A percentile compares a stretch with the other conserved stretches of the same genome.
Evolutionary conservation across 2,329 filamentous ascomycete genomes (phyloP).

Genomic region (Beauveria pseudobassiana): DNA sequence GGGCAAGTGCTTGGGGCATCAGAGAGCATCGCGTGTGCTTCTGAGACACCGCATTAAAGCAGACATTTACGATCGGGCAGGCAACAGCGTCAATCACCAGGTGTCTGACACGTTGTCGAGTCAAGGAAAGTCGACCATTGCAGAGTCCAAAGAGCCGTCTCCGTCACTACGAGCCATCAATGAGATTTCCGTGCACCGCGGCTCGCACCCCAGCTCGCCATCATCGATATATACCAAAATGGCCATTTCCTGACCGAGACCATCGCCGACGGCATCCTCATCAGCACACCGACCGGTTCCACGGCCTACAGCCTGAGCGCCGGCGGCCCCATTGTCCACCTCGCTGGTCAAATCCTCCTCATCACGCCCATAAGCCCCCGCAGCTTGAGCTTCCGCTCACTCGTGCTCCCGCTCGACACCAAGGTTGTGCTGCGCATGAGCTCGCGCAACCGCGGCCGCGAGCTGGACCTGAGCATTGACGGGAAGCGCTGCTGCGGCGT

Average conservation of each 20-base stretch:
- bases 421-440: slow-evolving; percentile 76
- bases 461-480: slow-evolving; percentile 74
- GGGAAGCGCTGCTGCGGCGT: slow-evolving; percentile 63
- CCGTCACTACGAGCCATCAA: slow-evolving; percentile 70
- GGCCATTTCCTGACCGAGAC: slow-evolving; percentile 87
- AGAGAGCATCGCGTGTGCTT: slow-evolving; percentile 70
- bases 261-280: slow-evolving; percentile 89
- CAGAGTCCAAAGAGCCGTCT: slow-evolving; percentile 27
- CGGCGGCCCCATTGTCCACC: slow-evolving; percentile 90
- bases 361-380: slow-evolving; percentile 92
- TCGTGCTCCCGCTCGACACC: slow-evolving; percentile 82
- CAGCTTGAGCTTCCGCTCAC: slow-evolving; percentile 82
- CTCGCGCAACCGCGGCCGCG: slow-evolving; percentile 67
- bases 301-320: slow-evolving; percentile 93
- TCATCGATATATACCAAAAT: slow-evolving; percentile 87
- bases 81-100: slow-evolving; percentile 49
- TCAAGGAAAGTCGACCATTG: slow-evolving; percentile 33
- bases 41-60: slow-evolving; percentile 83
- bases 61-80: slow-evolving; percentile 68
- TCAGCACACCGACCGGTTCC: slow-evolving; percentile 88
- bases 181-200: slow-evolving; percentile 88
- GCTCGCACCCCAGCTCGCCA: slow-evolving; percentile 78
- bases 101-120: slow-evolving; percentile 39
- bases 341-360: slow-evolving; percentile 80
- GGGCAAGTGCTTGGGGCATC: slow-evolving; percentile 73